Conservation (phyloP, 305 asterid genomes). For the Monarda citriodora region DNA sequence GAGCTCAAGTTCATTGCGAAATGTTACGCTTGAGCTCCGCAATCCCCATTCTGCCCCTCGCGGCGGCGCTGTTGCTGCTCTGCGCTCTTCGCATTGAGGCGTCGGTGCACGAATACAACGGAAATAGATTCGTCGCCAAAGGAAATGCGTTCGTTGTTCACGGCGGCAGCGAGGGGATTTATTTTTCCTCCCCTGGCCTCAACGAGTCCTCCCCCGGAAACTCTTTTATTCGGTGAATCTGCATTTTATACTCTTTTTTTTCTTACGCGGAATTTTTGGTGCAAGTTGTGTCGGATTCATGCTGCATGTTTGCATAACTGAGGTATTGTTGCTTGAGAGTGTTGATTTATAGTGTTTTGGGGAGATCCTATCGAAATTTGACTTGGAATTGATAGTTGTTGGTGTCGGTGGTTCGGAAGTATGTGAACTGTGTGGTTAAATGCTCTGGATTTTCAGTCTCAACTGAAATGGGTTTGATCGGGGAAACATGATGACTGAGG, state of each 20-base stretch:
- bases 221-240: constrained; percentile 76
- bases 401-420: constrained; percentile 16
- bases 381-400: constrained; percentile 19
- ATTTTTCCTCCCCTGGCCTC: constrained; percentile 62
- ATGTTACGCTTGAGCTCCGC: constrained; percentile 53
- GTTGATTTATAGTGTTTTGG: constrained; percentile 9
- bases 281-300: neutral
- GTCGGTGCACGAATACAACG: constrained; percentile 78
- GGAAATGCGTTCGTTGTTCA: constrained; percentile 92
- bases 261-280: constrained; percentile 4
- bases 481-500: neutral
- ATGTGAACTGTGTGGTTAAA: constrained; percentile 5
- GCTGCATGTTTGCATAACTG: constrained; percentile 15
- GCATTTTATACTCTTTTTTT: neutral
- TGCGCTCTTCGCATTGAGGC: constrained; percentile 41
- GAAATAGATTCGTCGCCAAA: constrained; percentile 49
- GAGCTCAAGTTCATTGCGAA: constrained; percentile 40
- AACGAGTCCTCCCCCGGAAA: constrained; percentile 62
- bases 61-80: constrained; percentile 26
- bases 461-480: constrained; percentile 2
- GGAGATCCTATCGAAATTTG: constrained; percentile 30
- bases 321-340: constrained; percentile 2
- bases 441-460: neutral
- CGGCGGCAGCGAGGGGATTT: constrained; percentile 97
- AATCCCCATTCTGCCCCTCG: constrained; percentile 26